These are phyloP conservation scores for Chenopodium berlandieri DNA, from an alignment of 148 eudicot genomes.

Conservation along the genomic window DNA sequence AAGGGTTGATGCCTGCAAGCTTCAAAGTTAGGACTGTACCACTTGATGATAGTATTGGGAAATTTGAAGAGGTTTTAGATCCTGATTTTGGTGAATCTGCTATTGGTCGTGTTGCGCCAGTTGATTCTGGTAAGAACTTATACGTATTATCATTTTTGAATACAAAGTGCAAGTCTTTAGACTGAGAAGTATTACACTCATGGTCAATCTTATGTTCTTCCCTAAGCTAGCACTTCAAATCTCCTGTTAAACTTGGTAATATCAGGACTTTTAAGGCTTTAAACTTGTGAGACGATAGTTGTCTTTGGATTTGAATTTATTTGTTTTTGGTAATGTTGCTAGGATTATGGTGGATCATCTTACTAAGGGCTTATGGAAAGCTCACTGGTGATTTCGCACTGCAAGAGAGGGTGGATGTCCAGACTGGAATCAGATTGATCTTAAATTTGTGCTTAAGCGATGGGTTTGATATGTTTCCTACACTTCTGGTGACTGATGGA, in stretches of 20 bases:
- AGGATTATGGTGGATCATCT: constrained; percentile 97
- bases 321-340: constrained; percentile 20
- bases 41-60: constrained; percentile 37
- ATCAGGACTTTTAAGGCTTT: background rate
- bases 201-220: background rate
- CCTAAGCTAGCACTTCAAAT: background rate
- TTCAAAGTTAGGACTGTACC: constrained; percentile 47
- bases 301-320: background rate
- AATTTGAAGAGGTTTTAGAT: constrained; percentile 46
- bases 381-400: constrained; percentile 79
- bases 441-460: constrained; percentile 83
- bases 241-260: background rate
- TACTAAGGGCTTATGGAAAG: constrained; percentile 84
- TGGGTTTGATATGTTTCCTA: constrained; percentile 98
- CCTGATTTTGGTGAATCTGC: constrained; percentile 56
- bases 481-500: constrained; percentile 93
- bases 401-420: constrained; percentile 94
- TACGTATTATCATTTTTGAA: background rate
- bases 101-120: constrained; percentile 82
- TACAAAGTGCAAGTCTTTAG: background rate
- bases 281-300: background rate
- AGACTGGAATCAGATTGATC: constrained; percentile 81
- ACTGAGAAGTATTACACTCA: background rate
- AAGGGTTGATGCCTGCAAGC: constrained; percentile 56
- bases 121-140: constrained; percentile 75